Conservation (phyloP, 495 filamentous ascomycete genomes). For the Podospora pseudoanserina region DNA sequence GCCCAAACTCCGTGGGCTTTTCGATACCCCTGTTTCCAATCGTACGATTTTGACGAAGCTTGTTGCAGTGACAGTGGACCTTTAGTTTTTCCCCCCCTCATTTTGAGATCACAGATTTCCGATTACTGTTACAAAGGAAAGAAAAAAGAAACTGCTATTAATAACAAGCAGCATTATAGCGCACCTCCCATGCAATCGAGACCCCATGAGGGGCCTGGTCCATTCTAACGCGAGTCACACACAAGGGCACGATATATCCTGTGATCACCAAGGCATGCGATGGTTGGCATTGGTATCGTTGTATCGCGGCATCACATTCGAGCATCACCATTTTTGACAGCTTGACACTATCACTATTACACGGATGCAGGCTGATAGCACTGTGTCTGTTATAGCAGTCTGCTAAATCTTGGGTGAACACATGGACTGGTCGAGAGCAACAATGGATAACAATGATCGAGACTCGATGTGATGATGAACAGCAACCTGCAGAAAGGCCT, state of each 20-base stretch:
- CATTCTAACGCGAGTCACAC: background rate
- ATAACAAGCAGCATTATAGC: constrained; percentile 3
- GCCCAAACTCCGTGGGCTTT: background rate
- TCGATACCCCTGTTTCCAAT: background rate
- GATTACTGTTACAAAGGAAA: background rate
- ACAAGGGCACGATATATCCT: background rate
- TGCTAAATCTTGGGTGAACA: background rate
- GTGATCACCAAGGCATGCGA: background rate
- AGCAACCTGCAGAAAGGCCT: background rate
- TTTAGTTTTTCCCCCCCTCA: background rate
- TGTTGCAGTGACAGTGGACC: background rate
- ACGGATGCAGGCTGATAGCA: background rate
- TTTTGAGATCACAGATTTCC: background rate
- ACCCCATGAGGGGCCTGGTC: too few species aligned
- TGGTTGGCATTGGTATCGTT: background rate
- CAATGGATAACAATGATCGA: too few species aligned
- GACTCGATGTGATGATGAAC: background rate
- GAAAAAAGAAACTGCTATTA: background rate
- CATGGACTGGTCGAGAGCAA: too few species aligned
- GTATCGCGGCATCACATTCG: background rate
- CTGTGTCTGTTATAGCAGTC: background rate
- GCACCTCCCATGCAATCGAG: background rate
- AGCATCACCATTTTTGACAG: background rate
- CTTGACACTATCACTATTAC: background rate
- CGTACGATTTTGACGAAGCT: constrained; percentile 4